These are phyloP conservation scores for Mucor saturninus DNA, from an alignment of 371 early-diverging fungal genomes.

Conservation along the genomic window DNA sequence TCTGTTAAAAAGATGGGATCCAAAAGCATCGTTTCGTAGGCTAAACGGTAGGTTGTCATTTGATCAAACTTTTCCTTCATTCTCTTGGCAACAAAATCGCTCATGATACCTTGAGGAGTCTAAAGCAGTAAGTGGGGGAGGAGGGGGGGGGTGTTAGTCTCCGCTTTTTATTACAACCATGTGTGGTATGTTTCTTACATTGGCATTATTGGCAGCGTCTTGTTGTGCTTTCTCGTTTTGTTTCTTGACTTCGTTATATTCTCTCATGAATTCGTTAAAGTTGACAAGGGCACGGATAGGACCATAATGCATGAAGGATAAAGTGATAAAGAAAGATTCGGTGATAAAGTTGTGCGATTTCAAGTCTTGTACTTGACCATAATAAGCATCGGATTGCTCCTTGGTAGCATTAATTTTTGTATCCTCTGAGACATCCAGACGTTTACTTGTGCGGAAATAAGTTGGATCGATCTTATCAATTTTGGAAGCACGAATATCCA, in stretches of 20 bases:
- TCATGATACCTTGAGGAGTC: conserved; percentile 51
- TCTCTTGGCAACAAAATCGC: conserved; percentile 59
- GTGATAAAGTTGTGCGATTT: conserved; percentile 81
- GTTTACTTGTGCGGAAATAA: conserved; percentile 61
- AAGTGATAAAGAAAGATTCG: conserved; percentile 84
- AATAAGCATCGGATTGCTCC: conserved; percentile 69
- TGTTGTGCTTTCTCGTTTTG: conserved; percentile 57
- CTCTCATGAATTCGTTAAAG: conserved; percentile 69
- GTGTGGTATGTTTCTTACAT: conserved; percentile 30
- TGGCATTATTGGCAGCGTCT: conserved; percentile 47
- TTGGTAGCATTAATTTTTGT: conserved; percentile 84
- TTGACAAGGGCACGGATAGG: conserved; percentile 71
- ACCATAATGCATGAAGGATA: conserved; percentile 82
- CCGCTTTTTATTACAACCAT: too few relatives aligned
- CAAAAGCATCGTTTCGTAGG: conserved; percentile 78
- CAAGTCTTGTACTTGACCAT: conserved; percentile 19
- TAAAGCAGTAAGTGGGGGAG: conserved; percentile 6
- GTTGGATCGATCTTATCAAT: conserved; percentile 74
- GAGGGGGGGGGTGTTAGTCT: not conserved
- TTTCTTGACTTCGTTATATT: conserved; percentile 68
- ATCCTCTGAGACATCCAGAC: conserved; percentile 68
- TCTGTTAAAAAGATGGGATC: conserved; percentile 69
- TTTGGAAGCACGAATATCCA: conserved; percentile 74
- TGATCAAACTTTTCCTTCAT: conserved; percentile 61
- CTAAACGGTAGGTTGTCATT: conserved; percentile 68